Conservation (phyloP, 768 basidiomycete genomes). For the Clathrus columnatus region DNA sequence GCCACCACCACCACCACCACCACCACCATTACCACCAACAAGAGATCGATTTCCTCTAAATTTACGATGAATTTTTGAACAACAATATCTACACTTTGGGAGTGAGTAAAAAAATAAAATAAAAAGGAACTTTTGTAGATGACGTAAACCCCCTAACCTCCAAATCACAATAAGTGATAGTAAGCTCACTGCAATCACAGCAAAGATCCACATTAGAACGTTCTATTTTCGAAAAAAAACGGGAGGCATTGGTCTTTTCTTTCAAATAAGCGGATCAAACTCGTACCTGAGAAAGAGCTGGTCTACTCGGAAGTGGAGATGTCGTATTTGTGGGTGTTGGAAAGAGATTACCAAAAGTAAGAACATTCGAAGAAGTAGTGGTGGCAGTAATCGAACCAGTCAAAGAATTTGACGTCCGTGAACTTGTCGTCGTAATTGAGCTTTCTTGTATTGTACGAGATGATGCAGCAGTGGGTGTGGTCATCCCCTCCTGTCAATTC, state of each 20-base stretch:
- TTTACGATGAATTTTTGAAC: background rate
- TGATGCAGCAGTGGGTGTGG: too few species aligned
- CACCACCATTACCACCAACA: background rate
- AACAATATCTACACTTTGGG: background rate
- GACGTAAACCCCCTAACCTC: background rate
- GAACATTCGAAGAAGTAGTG: background rate
- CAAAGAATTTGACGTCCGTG: background rate
- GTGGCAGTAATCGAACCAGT: background rate
- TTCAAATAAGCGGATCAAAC: background rate
- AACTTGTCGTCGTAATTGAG: background rate
- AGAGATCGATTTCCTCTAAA: background rate
- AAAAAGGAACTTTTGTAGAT: background rate
- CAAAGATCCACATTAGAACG: constrained; percentile 6
- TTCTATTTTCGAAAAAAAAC: background rate
- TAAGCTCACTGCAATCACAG: background rate
- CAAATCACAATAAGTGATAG: background rate
- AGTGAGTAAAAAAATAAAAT: background rate
- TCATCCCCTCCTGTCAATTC: too few species aligned
- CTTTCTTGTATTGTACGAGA: too few species aligned
- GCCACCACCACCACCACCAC: background rate
- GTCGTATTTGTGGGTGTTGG: background rate
- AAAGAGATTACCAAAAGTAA: background rate
- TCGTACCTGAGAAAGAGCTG: constrained; percentile 1
- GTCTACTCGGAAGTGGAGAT: background rate
- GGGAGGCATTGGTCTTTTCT: too few species aligned